phyloP scores from a whole-genome alignment of 139 green algal genomes.

The Ettlia oleoabundans region DNA sequence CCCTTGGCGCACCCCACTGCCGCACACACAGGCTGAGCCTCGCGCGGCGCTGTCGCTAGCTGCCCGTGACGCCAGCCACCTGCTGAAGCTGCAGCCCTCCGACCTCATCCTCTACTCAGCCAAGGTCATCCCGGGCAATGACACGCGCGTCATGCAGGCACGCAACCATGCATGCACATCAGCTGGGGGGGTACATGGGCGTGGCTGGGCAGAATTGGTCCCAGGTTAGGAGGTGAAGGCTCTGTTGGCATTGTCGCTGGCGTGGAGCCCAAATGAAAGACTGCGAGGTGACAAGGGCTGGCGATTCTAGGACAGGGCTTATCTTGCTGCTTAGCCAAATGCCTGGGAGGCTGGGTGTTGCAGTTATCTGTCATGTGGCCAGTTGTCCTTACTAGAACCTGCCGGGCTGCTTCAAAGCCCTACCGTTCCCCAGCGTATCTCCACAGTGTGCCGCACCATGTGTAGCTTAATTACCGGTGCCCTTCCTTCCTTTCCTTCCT shows the following conservation, averaged over 20 bases:
- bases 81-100: slow-evolving; percentile 82
- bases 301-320: too few relatives aligned
- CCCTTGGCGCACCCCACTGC: neutral
- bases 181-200: slow-evolving; percentile 57
- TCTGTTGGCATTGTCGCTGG: too few relatives aligned
- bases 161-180: too few relatives aligned
- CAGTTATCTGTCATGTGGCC: too few relatives aligned
- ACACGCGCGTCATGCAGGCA: slow-evolving; percentile 53
- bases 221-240: too few relatives aligned
- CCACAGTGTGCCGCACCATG: neutral
- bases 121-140: slow-evolving; percentile 90
- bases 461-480: neutral
- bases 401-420: slow-evolving; percentile 65
- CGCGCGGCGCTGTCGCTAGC: slow-evolving; percentile 88
- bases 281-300: too few relatives aligned
- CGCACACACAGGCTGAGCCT: slow-evolving; percentile 80
- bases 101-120: slow-evolving; percentile 95
- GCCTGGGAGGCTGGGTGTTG: too few relatives aligned
- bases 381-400: neutral
- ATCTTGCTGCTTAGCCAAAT: too few relatives aligned
- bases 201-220: neutral
- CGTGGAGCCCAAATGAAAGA: too few relatives aligned
- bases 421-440: too few relatives aligned
- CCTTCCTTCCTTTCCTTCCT: neutral
- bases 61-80: slow-evolving; percentile 63